Evolutionary conservation across 1,284 basidiomycete genomes (phyloP), one percentile per base, ranked within the genome.

Genomic region (Ceratobasidium sp.): DNA sequence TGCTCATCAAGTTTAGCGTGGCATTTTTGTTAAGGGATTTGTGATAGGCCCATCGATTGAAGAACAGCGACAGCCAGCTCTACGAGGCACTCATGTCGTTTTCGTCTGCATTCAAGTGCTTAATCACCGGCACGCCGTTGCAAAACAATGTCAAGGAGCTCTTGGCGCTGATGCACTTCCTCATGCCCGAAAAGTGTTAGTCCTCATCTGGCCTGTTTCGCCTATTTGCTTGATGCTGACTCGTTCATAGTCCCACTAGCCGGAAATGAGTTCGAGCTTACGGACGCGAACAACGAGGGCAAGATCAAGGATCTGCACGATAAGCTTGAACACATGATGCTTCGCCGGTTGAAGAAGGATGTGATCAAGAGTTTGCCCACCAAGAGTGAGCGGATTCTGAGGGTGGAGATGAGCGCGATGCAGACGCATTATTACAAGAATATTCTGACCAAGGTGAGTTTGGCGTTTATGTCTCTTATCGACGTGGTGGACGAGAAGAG

Each of bases 361-460:
- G 97, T 99, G n/a, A 87, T 98, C 76, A 97, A 96, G 76, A 94
- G 93, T 73, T 83, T 99, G 64, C 97, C 97, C 1, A 96, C 95
- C 36, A 99, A 99, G 87, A 96, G 95, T 79, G 97, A 99, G 82
- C 92, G 95, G 61, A 99, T 99, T 77, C 84, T 99, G 73, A 90
- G 97, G 21, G 96, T 99, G 46, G 97, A 99, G 83, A 97, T 99
- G 96, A 94, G 91, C 77, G 88, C 92, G 67, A 87, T 99, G 80
- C 97, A 99, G 82, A 98, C 95, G 23, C 94, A 96, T 80, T 98
- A 96, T 81, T 99, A 99, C 85, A 98, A 98, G 85, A 98, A 98
- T 79, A 99, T 99, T 78, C 84, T 99, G 76, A 97, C 96, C 33
- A 96, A 93, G 87, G 92, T 91, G 73, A 33, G 82, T 76, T 28